A percentile compares a stretch with the other conserved stretches of the same genome.
phyloP scores from a whole-genome alignment of 768 basidiomycete genomes.

The Tricholoma terreum region DNA sequence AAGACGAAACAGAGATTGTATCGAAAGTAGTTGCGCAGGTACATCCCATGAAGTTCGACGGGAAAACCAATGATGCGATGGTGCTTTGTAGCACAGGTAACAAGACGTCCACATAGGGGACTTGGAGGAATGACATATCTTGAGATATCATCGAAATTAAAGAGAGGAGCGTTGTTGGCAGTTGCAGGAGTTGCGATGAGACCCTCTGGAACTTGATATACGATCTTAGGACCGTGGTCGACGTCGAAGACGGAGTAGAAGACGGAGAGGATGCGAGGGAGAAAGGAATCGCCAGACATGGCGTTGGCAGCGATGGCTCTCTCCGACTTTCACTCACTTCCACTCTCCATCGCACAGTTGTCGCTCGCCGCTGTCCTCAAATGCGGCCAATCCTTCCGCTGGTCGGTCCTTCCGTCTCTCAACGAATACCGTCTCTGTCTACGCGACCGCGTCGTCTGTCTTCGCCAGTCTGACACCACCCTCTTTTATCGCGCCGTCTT shows the following conservation, averaged over 20 bases:
- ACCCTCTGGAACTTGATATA: constrained; percentile 92
- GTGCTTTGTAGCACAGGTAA: constrained; percentile 77
- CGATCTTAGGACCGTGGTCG: constrained; percentile 80
- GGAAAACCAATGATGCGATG: constrained; percentile 94
- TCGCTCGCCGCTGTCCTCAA: constrained; percentile 75
- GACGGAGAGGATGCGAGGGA: constrained; percentile 78
- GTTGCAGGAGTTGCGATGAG: constrained; percentile 55
- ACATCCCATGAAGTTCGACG: constrained; percentile 70
- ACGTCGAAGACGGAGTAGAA: constrained; percentile 95
- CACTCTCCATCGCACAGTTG: constrained; percentile 63
- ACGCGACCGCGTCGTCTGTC: constrained; percentile 78
- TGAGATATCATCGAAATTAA: constrained; percentile 89
- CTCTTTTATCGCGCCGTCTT: constrained; percentile 73
- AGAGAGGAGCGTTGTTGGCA: constrained; percentile 48
- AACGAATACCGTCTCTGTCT: constrained; percentile 77
- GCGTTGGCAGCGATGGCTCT: constrained; percentile 25
- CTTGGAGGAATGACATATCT: constrained; percentile 92
- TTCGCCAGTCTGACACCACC: constrained; percentile 66
- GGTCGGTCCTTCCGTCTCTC: constrained; percentile 52
- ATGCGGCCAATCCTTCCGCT: constrained; percentile 86
- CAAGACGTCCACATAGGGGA: constrained; percentile 82
- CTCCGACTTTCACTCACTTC: constrained; percentile 54
- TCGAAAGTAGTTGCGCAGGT: constrained; percentile 84
- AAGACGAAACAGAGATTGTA: constrained; percentile 98
- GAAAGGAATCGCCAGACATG: constrained; percentile 51